Evolutionary conservation across 352 stramenopile genomes (phyloP).

Genomic region (Globisporangium ultimum): DNA sequence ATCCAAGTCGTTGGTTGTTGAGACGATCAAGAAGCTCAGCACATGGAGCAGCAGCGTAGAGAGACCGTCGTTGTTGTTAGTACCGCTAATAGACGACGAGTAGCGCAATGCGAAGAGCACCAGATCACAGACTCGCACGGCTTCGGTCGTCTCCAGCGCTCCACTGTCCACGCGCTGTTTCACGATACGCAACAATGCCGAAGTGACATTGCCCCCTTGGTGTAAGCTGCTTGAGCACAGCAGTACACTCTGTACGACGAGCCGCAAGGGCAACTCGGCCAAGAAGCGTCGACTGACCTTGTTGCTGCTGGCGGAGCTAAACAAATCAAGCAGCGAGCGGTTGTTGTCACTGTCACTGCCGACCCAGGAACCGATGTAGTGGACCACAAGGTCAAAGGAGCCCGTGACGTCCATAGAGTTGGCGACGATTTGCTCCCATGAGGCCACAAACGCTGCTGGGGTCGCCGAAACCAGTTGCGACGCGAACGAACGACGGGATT

Average conservation of each 20-base stretch:
- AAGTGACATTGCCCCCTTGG: neutral
- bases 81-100: conserved; percentile 6
- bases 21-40: conserved; percentile 29
- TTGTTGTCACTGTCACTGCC: conserved; percentile 21
- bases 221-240: neutral
- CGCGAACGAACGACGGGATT: neutral
- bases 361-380: conserved; percentile 48
- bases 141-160: conserved; percentile 15
- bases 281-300: conserved; percentile 7
- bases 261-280: conserved; percentile 9
- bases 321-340: conserved; percentile 17
- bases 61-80: conserved; percentile 13
- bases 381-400: conserved; percentile 32
- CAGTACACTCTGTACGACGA: conserved; percentile 18
- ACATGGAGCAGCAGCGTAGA: conserved; percentile 36
- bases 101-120: conserved; percentile 37
- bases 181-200: conserved; percentile 9
- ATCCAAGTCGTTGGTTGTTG: neutral
- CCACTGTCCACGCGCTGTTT: conserved; percentile 10
- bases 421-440: conserved; percentile 32
- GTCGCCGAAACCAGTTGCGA: conserved; percentile 20
- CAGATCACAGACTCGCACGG: conserved; percentile 43
- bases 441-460: conserved; percentile 22
- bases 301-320: neutral
- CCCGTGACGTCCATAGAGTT: conserved; percentile 29